Percentiles rank a stretch among this genome's conserved stretches.
These are phyloP conservation scores for Dactylellina drechsleri DNA, from an alignment of 2,329 filamentous ascomycete genomes.

Conservation along the genomic window DNA sequence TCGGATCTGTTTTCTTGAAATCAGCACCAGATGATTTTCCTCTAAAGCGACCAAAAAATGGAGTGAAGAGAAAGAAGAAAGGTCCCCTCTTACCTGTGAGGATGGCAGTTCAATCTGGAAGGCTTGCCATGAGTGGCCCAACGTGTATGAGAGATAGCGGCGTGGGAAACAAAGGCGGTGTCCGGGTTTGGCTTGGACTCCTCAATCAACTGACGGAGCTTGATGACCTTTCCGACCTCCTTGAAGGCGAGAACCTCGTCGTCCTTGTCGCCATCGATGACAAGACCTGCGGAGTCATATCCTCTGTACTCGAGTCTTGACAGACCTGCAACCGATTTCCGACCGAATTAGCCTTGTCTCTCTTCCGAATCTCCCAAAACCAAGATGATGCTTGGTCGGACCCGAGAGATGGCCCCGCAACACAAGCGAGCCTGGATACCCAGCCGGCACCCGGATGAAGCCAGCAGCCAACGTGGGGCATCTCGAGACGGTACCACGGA, in stretches of 20 bases:
- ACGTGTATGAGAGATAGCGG: slow-evolving; percentile 97
- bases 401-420: not conserved
- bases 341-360: too few species aligned
- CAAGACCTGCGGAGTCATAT: slow-evolving; percentile 96
- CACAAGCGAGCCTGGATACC: not conserved
- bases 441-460: not conserved
- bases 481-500: not conserved
- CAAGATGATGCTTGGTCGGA: too few species aligned
- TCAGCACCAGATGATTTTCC: too few species aligned
- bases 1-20: slow-evolving; percentile 65
- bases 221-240: slow-evolving; percentile 98
- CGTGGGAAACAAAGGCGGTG: slow-evolving; percentile 97
- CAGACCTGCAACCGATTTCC: slow-evolving; percentile 71
- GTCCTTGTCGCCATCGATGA: slow-evolving; percentile 97
- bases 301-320: slow-evolving; percentile 97
- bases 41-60: not conserved
- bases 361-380: too few species aligned
- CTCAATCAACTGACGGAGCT: slow-evolving; percentile 91
- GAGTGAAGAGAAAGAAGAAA: not conserved
- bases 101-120: slow-evolving; percentile 95
- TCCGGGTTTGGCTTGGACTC: slow-evolving; percentile 82
- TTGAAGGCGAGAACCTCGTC: slow-evolving; percentile 98
- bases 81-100: slow-evolving; percentile 78
- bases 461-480: slow-evolving; percentile 7
- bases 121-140: slow-evolving; percentile 98